phyloP scores from a whole-genome alignment of 1,139 yeast species.

The Hansenula lynferdii region DNA sequence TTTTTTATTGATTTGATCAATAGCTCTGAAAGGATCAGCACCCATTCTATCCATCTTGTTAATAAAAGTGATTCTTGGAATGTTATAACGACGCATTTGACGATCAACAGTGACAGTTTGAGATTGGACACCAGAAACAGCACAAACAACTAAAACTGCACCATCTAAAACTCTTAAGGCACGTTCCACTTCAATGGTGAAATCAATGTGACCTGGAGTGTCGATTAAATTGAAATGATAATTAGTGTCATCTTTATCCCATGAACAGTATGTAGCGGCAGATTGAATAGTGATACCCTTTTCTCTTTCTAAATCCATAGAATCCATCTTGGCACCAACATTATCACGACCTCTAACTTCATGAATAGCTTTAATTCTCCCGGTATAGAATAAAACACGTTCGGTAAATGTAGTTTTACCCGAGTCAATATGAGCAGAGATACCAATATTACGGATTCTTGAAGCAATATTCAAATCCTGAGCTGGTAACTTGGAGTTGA shows the following conservation, averaged over 20 bases:
- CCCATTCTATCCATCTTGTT: slow-evolving; percentile 99
- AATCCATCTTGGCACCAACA: slow-evolving; percentile 99
- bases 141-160: slow-evolving; percentile 97
- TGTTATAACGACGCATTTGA: slow-evolving; percentile 97
- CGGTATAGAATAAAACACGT: slow-evolving; percentile 93
- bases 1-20: slow-evolving; percentile 83
- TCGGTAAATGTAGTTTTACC: slow-evolving; percentile 98
- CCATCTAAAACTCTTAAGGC: slow-evolving; percentile 96
- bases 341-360: slow-evolving; percentile 98
- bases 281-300: slow-evolving; percentile 98
- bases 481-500: slow-evolving; percentile 45
- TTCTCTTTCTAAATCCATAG: slow-evolving; percentile 96
- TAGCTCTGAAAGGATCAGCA: slow-evolving; percentile 92
- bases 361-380: slow-evolving; percentile 95
- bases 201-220: slow-evolving; percentile 98
- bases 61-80: slow-evolving; percentile 92
- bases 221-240: slow-evolving; percentile 94
- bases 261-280: slow-evolving; percentile 97
- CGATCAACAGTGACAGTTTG: slow-evolving; percentile 98
- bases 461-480: slow-evolving; percentile 50
- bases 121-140: slow-evolving; percentile 96
- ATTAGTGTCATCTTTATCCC: slow-evolving; percentile 68
- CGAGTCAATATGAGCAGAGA: slow-evolving; percentile 96
- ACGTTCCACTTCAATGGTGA: slow-evolving; percentile 97
- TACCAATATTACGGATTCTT: slow-evolving; percentile 88